Evolutionary conservation across 2,329 filamentous ascomycete species (phyloP).

Genomic region (Pseudocercospora vitis): DNA sequence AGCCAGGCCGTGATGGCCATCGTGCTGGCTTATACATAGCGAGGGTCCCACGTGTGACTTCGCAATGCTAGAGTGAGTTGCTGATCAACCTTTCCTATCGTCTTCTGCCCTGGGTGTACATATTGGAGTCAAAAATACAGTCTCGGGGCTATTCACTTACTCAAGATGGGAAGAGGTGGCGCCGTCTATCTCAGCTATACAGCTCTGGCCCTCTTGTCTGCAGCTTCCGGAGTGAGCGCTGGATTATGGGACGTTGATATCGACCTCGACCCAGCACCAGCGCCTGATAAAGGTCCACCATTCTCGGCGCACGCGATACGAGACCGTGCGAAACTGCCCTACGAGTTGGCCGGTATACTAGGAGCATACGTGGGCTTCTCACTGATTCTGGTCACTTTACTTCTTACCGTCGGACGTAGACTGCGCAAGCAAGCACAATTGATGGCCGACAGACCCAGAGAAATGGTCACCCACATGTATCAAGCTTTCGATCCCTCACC

Average conservation of each 20-base stretch:
- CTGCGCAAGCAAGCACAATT: conserved; percentile 48
- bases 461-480: conserved; percentile 55
- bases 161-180: conserved; percentile 31
- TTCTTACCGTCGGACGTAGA: conserved; percentile 50
- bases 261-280: conserved; percentile 58
- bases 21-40: conserved; percentile 15
- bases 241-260: conserved; percentile 47
- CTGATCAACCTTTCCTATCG: conserved; percentile 16
- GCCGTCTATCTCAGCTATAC: conserved; percentile 32
- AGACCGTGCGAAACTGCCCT: conserved; percentile 67
- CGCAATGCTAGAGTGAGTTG: conserved; percentile 23
- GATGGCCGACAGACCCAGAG: conserved; percentile 56
- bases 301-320: conserved; percentile 60
- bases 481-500: conserved; percentile 39
- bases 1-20: conserved; percentile 19
- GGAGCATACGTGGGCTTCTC: conserved; percentile 79
- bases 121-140: neutral
- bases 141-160: neutral
- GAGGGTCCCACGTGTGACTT: conserved; percentile 21
- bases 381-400: conserved; percentile 66
- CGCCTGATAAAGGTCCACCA: conserved; percentile 61
- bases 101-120: conserved; percentile 1
- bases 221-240: conserved; percentile 16
- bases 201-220: conserved; percentile 32
- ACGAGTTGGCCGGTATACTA: conserved; percentile 79